A percentile compares a stretch with the other conserved stretches of the same genome.
Evolutionary conservation across 2,329 filamentous ascomycete genomes (phyloP).

Genomic region (Coniella lustricola): DNA sequence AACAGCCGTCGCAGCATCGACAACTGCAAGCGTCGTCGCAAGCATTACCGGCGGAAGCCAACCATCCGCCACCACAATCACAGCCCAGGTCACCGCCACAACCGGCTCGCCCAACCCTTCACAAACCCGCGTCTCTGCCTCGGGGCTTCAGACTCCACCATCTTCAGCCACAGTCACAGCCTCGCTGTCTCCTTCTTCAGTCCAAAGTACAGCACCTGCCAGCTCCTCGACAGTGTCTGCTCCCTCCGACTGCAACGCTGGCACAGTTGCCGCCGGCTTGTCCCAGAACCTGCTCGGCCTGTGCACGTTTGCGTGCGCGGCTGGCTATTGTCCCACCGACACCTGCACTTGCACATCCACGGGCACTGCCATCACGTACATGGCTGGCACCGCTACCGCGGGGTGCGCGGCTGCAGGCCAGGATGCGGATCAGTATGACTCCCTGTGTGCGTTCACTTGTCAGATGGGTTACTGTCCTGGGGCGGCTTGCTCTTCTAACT

Average conservation of each 20-base stretch:
- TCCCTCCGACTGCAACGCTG: slow-evolving; percentile 14
- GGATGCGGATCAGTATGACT: slow-evolving; percentile 29
- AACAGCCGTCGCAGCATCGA: slow-evolving; percentile 20
- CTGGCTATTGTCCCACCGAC: slow-evolving; percentile 18
- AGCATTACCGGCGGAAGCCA: not conserved
- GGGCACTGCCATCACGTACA: slow-evolving; percentile 12
- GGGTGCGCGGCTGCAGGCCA: slow-evolving; percentile 29
- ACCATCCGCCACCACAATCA: slow-evolving; percentile 1
- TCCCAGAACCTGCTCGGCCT: slow-evolving; percentile 17
- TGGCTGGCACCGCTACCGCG: slow-evolving; percentile 21
- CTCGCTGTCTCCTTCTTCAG: slow-evolving; percentile 4
- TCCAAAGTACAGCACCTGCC: too few relatives aligned
- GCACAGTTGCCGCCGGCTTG: slow-evolving; percentile 10
- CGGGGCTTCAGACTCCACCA: not conserved
- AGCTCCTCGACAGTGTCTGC: not conserved
- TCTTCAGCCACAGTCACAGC: slow-evolving; percentile 15
- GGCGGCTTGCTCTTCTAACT: slow-evolving; percentile 22
- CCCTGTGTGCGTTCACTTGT: slow-evolving; percentile 39
- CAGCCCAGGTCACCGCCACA: not conserved
- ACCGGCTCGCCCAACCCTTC: not conserved
- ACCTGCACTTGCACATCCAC: slow-evolving; percentile 17
- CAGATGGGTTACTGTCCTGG: slow-evolving; percentile 39
- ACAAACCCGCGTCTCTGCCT: not conserved
- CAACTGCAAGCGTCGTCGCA: slow-evolving; percentile 9
- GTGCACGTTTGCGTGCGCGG: slow-evolving; percentile 17